These are phyloP conservation scores for Arthrinium phaeospermum DNA, from an alignment of 2,329 filamentous ascomycete genomes.

Conservation along the genomic window DNA sequence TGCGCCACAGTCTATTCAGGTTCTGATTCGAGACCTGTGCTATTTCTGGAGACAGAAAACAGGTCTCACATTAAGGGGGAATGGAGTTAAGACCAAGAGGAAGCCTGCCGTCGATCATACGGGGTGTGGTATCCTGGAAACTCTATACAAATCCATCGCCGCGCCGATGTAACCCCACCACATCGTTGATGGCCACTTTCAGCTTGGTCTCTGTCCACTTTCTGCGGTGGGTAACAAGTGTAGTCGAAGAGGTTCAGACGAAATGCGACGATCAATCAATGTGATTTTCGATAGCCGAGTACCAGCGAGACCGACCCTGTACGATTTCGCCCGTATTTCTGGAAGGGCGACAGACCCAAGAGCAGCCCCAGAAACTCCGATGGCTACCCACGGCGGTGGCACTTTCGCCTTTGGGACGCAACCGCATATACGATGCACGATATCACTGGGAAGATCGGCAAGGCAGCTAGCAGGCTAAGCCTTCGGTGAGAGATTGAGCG, in stretches of 20 bases:
- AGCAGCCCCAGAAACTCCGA: background rate
- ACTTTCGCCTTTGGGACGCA: background rate
- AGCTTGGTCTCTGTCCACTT: background rate
- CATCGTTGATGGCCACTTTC: background rate
- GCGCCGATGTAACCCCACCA: slow-evolving; percentile 7
- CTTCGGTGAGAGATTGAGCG: slow-evolving; percentile 11
- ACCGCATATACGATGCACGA: slow-evolving; percentile 6
- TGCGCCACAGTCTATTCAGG: background rate
- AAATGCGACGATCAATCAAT: background rate
- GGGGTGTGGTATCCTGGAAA: background rate
- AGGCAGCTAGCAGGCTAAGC: background rate
- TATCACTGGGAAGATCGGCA: background rate
- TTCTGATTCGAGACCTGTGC: background rate
- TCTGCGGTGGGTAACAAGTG: background rate
- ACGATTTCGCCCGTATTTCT: background rate
- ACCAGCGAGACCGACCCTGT: background rate
- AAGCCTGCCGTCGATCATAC: slow-evolving; percentile 2
- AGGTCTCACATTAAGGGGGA: background rate
- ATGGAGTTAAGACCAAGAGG: background rate
- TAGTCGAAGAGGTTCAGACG: background rate
- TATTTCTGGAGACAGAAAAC: background rate
- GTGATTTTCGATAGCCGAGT: background rate
- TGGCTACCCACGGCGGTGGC: background rate
- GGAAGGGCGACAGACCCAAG: background rate
- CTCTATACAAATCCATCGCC: slow-evolving; percentile 5